Evolutionary conservation across 176 grass and related monocot species (phyloP), one percentile per base, ranked within the genome.

Genomic region (Aegilops bicornis): DNA sequence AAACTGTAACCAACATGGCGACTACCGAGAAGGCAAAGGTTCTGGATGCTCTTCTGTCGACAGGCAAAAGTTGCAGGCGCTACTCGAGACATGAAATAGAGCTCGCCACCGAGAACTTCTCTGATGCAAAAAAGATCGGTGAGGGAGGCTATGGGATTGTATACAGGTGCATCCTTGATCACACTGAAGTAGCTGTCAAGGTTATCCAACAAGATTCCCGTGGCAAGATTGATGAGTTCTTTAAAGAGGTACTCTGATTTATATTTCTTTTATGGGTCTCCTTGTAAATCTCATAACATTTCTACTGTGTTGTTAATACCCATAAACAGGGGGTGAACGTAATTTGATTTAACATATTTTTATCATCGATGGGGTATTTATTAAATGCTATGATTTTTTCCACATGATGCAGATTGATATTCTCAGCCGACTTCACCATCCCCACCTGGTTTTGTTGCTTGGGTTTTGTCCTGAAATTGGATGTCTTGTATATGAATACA

Each of bases 121-220:
- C 94, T 25, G 90, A 86, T 90, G 82, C 92, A 82, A 99, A 88
- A 62, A 96, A 96, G 87, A 99, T 99, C 60, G 97, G 97, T 16
- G 94, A 96, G 81, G 97, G 97, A 52, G 87, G 94, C 88, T 96
- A 92, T 83, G 97, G 97, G 30, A 82, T 87, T 89, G 97, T 99
- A 32, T 99, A 94, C 52, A 99, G 86, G 92, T 96, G 97, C 80
- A 92, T 30, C 78, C 97, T 99, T 90, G 97, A 99, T 66, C 91
- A 99, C 69, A 99, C 91, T 67, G 86, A 93, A 76, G 97, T 99
- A 52, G 97, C 97, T 76, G 78, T 99, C 50, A 99, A 99, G 82
- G 94, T 99, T 86, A 82, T 93, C 79, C 86, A 88, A 39, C 94
- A 99, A 80, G 94, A 99, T 76, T 94, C 92, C 35, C 67, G 70